Percentiles rank a stretch among this genome's conserved stretches.
Evolutionary conservation across 179 eudicot genomes (phyloP).

Genomic region (Silene vulgaris): DNA sequence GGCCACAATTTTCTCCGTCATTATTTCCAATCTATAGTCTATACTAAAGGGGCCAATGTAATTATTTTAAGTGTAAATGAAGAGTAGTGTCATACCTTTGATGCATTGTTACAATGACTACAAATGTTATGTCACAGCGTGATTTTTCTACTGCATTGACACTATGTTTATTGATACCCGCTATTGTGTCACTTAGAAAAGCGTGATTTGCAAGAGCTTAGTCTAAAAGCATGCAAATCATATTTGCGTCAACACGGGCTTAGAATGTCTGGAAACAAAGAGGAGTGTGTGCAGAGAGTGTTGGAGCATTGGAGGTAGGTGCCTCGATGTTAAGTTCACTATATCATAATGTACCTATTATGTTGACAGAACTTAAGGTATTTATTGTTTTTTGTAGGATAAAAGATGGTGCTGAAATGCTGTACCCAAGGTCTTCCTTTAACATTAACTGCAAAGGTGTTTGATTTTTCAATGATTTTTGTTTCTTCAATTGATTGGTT

Average conservation of each 20-base stretch:
- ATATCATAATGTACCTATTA: background rate
- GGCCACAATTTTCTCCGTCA: background rate
- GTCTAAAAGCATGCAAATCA: constrained; percentile 47
- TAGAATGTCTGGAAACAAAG: constrained; percentile 68
- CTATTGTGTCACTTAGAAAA: constrained; percentile 37
- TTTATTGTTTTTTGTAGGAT: constrained; percentile 37
- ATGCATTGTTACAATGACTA: background rate
- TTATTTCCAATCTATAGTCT: background rate
- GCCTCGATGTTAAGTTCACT: constrained; percentile 11
- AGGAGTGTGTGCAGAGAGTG: constrained; percentile 53
- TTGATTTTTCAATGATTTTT: background rate
- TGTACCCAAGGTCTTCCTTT: constrained; percentile 69
- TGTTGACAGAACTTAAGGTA: background rate
- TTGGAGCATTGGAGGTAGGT: constrained; percentile 70
- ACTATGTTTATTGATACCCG: no score
- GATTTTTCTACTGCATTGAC: constrained; percentile 17
- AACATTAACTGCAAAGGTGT: constrained; percentile 66
- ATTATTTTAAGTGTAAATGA: background rate
- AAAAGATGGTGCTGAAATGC: constrained; percentile 64
- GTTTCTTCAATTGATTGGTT: background rate
- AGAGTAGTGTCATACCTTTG: background rate
- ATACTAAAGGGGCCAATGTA: background rate
- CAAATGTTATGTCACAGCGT: constrained; percentile 22
- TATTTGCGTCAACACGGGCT: constrained; percentile 57
- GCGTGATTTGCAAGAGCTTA: constrained; percentile 45